Percentiles rank a stretch among this genome's conserved stretches.
phyloP scores from a whole-genome alignment of 164 flowering plant species.

The Nymphaea colorata region DNA sequence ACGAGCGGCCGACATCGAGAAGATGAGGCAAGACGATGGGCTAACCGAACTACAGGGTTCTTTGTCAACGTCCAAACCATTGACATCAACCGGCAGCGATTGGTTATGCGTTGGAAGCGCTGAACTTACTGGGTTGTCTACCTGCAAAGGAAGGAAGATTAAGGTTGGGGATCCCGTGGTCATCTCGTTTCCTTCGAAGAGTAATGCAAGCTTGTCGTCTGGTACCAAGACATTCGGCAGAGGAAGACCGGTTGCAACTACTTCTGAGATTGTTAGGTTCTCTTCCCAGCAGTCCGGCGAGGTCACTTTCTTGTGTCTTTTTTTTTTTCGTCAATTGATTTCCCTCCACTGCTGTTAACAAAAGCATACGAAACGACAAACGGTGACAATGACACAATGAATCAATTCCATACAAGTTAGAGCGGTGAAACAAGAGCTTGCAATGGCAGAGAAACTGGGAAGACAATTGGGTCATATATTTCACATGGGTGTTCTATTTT shows the following conservation, averaged over 20 bases:
- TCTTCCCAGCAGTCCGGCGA: constrained; percentile 69
- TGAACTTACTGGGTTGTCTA: constrained; percentile 71
- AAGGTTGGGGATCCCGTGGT: constrained; percentile 53
- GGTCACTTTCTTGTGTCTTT: constrained; percentile 19
- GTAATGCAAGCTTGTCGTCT: constrained; percentile 12
- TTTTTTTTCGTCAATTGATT: background rate
- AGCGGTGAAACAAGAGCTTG: background rate
- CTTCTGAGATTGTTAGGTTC: constrained; percentile 90
- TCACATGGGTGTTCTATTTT: background rate
- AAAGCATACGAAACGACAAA: background rate
- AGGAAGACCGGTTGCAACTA: constrained; percentile 36
- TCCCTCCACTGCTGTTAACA: background rate
- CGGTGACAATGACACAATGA: background rate
- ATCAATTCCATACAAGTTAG: no score
- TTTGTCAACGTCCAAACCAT: background rate
- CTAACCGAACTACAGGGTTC: background rate
- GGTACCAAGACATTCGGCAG: constrained; percentile 41
- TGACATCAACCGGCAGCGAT: constrained; percentile 19
- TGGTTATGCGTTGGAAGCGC: constrained; percentile 79
- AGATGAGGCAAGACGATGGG: background rate
- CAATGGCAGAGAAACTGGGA: background rate
- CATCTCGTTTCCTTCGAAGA: constrained; percentile 49
- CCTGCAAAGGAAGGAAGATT: constrained; percentile 76
- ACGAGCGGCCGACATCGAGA: background rate
- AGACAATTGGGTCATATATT: background rate